A percentile compares a stretch with the other conserved stretches of the same genome.
Conservation (phyloP, 1,139 yeast species). For the Suhomyces bolitotheri region DNA sequence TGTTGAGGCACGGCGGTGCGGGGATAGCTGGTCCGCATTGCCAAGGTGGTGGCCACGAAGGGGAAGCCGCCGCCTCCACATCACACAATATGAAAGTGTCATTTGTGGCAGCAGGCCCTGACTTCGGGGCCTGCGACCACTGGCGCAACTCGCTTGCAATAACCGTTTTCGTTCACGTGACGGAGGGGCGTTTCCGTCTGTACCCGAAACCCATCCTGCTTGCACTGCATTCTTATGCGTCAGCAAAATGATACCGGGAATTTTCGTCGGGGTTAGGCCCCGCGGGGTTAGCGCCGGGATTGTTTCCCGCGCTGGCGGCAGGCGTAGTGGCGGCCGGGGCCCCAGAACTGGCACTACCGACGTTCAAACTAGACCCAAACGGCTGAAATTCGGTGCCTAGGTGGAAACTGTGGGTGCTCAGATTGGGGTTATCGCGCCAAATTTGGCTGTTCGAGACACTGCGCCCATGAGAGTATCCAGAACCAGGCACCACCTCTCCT, state of each 20-base stretch:
- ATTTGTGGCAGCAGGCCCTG: no score
- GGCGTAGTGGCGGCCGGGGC: background rate
- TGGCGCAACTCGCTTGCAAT: background rate
- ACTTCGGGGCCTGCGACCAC: no score
- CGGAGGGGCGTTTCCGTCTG: background rate
- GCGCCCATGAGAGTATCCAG: slow-evolving; percentile 16
- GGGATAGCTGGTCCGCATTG: no score
- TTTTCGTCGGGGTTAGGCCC: no score
- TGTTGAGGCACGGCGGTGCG: no score
- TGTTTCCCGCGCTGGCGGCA: background rate
- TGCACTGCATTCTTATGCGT: no score
- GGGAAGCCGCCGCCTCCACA: no score
- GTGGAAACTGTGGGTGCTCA: slow-evolving; percentile 18
- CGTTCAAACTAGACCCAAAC: slow-evolving; percentile 13
- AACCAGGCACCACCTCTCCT: slow-evolving; percentile 1
- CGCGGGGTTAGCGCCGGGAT: no score
- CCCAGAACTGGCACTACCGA: background rate
- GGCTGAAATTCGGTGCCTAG: slow-evolving; percentile 18
- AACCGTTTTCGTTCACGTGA: background rate
- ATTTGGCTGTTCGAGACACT: slow-evolving; percentile 30
- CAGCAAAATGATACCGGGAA: no score
- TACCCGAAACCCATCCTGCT: background rate
- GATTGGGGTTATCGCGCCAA: slow-evolving; percentile 25
- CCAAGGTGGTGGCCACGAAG: no score
- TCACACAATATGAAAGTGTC: no score